Evolutionary conservation across 768 basidiomycete genomes (phyloP).

Genomic region (Leccinum subgranulosum): DNA sequence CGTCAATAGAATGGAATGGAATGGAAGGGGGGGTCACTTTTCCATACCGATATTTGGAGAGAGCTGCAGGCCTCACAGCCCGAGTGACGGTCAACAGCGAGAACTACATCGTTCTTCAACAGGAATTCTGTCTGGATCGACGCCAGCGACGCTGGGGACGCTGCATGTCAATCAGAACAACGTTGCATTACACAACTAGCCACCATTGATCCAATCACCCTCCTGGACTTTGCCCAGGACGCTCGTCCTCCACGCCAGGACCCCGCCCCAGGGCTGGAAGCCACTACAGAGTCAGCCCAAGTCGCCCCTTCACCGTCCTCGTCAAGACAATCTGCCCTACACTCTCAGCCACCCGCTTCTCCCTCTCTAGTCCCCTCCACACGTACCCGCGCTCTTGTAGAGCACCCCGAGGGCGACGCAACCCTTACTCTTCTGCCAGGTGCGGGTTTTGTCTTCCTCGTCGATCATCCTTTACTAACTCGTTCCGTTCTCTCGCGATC

Average conservation of each 20-base stretch:
- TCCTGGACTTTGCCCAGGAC: slow-evolving; percentile 10
- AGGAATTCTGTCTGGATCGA: slow-evolving; percentile 19
- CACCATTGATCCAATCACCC: slow-evolving; percentile 70
- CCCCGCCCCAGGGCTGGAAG: slow-evolving; percentile 47
- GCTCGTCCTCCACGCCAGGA: slow-evolving; percentile 21
- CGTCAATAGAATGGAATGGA: slow-evolving; percentile 18
- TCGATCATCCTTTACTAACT: background rate
- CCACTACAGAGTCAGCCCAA: slow-evolving; percentile 31
- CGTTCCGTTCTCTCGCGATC: slow-evolving; percentile 2
- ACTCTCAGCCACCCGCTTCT: slow-evolving; percentile 32
- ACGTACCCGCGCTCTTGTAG: slow-evolving; percentile 60
- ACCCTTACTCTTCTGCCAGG: slow-evolving; percentile 24
- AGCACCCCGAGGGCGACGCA: slow-evolving; percentile 43
- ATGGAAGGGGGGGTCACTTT: slow-evolving; percentile 26
- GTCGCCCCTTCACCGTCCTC: slow-evolving; percentile 27
- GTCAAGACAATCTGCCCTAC: slow-evolving; percentile 25
- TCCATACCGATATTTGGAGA: slow-evolving; percentile 17
- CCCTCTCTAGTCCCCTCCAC: slow-evolving; percentile 62
- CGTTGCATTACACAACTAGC: slow-evolving; percentile 24
- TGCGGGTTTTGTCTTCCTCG: slow-evolving; percentile 8
- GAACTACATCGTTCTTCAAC: slow-evolving; percentile 19
- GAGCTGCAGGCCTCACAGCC: slow-evolving; percentile 23
- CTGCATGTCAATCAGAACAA: slow-evolving; percentile 25
- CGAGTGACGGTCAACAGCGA: slow-evolving; percentile 20
- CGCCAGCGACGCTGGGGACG: slow-evolving; percentile 21